Conservation (phyloP, 2,329 filamentous ascomycete genomes). For the Fusarium sp. region DNA sequence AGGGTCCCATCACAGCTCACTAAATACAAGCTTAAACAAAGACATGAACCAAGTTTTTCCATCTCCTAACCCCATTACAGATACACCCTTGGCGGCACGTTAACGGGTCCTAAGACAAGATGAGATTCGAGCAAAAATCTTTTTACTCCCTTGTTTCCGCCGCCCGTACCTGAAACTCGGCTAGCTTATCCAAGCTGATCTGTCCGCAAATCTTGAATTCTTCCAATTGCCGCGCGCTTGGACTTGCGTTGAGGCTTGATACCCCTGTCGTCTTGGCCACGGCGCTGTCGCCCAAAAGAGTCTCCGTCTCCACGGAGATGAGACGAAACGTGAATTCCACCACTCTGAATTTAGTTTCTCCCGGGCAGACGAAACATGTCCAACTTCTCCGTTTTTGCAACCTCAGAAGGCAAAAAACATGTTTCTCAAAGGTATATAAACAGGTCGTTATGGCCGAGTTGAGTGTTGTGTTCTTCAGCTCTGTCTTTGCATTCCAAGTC, state of each 20-base stretch:
- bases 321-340: slow-evolving; percentile 38
- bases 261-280: slow-evolving; percentile 16
- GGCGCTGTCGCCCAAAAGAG: slow-evolving; percentile 31
- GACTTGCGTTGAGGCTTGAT: slow-evolving; percentile 5
- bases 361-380: slow-evolving; percentile 14
- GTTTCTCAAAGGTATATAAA: slow-evolving; percentile 22
- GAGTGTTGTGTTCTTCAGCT: slow-evolving; percentile 25
- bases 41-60: neutral
- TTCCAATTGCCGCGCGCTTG: slow-evolving; percentile 28
- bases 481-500: slow-evolving; percentile 26
- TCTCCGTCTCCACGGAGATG: slow-evolving; percentile 31
- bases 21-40: neutral
- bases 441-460: neutral
- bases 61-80: neutral
- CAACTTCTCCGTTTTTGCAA: neutral
- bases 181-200: neutral
- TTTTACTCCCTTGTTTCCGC: neutral
- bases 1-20: neutral
- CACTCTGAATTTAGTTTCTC: slow-evolving; percentile 30
- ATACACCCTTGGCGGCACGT: neutral
- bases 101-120: neutral
- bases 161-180: slow-evolving; percentile 12
- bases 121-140: neutral
- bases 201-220: too few relatives aligned
- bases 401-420: neutral